phyloP scores from a whole-genome alignment of 768 basidiomycete species.

The Chiua virens region DNA sequence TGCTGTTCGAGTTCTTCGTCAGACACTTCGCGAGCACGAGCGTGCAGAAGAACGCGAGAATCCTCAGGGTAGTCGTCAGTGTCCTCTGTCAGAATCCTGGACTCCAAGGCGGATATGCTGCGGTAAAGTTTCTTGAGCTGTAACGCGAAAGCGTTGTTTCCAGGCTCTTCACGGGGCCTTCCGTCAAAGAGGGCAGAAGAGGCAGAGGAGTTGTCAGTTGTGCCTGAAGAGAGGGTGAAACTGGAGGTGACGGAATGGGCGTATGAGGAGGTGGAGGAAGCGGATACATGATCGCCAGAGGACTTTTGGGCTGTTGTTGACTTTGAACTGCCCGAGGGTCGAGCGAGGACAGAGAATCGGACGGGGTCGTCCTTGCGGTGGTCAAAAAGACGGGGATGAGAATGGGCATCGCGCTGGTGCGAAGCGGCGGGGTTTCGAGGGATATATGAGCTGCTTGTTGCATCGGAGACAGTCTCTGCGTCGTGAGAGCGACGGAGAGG shows the following conservation, averaged over 20 bases:
- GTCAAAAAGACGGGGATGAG: conserved; percentile 72
- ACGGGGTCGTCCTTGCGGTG: conserved; percentile 90
- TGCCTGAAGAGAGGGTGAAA: conserved; percentile 72
- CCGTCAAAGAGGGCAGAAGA: conserved; percentile 71
- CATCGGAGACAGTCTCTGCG: conserved; percentile 63
- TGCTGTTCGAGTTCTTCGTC: conserved; percentile 69
- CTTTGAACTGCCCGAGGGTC: conserved; percentile 42
- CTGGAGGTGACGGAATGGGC: conserved; percentile 63
- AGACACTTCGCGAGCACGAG: conserved; percentile 30
- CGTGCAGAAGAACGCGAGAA: conserved; percentile 36
- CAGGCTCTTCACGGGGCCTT: conserved; percentile 49
- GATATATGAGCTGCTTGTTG: conserved; percentile 49
- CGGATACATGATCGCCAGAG: conserved; percentile 70
- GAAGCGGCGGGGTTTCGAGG: conserved; percentile 31
- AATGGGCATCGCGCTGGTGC: conserved; percentile 35
- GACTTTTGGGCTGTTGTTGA: conserved; percentile 56
- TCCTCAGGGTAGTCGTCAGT: conserved; percentile 51
- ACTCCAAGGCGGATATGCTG: conserved; percentile 76
- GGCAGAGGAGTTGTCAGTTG: conserved; percentile 73
- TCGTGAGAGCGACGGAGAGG: conserved; percentile 63
- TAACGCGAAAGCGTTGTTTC: conserved; percentile 65
- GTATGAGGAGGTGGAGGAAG: conserved; percentile 74
- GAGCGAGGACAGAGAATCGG: conserved; percentile 68
- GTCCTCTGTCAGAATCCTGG: conserved; percentile 65
- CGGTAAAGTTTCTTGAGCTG: conserved; percentile 86